These are phyloP conservation scores for Coriolopsis trogii DNA, from an alignment of 1,284 basidiomycete genomes.

Conservation along the genomic window DNA sequence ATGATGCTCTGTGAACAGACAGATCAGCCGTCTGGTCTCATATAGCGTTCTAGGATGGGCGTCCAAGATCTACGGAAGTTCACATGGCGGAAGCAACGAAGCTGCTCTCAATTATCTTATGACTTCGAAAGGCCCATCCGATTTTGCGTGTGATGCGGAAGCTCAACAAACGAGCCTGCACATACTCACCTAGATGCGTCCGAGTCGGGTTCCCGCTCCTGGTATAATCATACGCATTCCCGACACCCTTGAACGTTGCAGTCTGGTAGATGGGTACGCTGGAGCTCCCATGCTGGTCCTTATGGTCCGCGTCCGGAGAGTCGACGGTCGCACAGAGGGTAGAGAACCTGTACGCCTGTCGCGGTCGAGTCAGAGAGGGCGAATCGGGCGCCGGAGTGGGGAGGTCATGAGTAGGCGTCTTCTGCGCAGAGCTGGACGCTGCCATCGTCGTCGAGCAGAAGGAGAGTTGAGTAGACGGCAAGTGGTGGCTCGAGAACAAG, in stretches of 20 bases:
- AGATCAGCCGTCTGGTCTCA: neutral
- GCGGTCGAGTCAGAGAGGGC: constrained; percentile 49
- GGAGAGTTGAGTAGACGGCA: neutral
- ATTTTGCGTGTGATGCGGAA: neutral
- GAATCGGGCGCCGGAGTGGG: constrained; percentile 82
- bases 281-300: constrained; percentile 95
- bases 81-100: neutral
- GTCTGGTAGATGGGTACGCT: constrained; percentile 98
- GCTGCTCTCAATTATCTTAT: neutral
- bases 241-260: constrained; percentile 96
- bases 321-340: constrained; percentile 94
- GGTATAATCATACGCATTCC: constrained; percentile 91
- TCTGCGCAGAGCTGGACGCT: constrained; percentile 15
- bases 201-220: constrained; percentile 97
- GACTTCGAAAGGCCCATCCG: neutral
- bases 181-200: constrained; percentile 85
- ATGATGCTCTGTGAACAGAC: constrained; percentile 74
- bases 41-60: neutral
- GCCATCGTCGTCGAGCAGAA: constrained; percentile 16
- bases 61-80: neutral
- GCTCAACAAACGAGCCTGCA: too few relatives aligned
- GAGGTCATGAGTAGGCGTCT: constrained; percentile 41
- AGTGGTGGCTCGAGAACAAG: neutral
- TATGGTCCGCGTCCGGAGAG: constrained; percentile 66
- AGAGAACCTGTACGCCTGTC: constrained; percentile 79